Evolutionary conservation across 805 yeast genomes (phyloP).

Genomic region (Cyberlindnera maclurae): DNA sequence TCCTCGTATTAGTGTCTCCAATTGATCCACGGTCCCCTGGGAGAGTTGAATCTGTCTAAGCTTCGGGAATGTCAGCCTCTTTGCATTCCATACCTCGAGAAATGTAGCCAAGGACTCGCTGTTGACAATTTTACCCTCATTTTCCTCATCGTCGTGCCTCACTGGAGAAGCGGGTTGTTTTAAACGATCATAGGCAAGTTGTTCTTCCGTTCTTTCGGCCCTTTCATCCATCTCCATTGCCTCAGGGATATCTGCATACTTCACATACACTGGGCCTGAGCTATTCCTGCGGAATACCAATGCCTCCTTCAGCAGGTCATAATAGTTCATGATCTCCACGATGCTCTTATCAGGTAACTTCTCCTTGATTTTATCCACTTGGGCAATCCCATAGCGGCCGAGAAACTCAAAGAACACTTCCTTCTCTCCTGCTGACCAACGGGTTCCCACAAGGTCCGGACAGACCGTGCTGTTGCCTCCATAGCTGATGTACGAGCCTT

Average conservation of each 20-base stretch:
- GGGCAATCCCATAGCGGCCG: constrained; percentile 41
- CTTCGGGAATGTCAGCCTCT: no score
- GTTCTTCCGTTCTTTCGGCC: constrained; percentile 38
- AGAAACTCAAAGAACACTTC: constrained; percentile 43
- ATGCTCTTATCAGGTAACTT: constrained; percentile 35
- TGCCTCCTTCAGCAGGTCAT: constrained; percentile 29
- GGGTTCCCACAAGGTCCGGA: constrained; percentile 3
- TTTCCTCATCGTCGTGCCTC: no score
- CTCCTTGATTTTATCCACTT: constrained; percentile 33
- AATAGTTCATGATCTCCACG: constrained; percentile 40
- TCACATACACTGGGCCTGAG: constrained; percentile 20
- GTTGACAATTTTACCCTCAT: no score
- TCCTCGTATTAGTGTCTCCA: no score
- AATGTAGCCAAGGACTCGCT: no score
- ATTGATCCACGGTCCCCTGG: no score
- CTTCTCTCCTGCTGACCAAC: constrained; percentile 33
- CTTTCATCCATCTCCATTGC: constrained; percentile 44
- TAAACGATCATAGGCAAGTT: constrained; percentile 14
- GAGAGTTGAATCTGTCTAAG: no score
- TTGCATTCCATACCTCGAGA: no score
- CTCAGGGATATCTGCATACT: constrained; percentile 41
- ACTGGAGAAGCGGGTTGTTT: background rate
- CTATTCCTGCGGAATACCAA: no score
- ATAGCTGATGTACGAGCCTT: background rate
- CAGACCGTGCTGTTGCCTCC: background rate